Evolutionary conservation across 2,329 filamentous ascomycete species (phyloP), one percentile per base, ranked within the genome.

Genomic region (Fusarium sublunatum): DNA sequence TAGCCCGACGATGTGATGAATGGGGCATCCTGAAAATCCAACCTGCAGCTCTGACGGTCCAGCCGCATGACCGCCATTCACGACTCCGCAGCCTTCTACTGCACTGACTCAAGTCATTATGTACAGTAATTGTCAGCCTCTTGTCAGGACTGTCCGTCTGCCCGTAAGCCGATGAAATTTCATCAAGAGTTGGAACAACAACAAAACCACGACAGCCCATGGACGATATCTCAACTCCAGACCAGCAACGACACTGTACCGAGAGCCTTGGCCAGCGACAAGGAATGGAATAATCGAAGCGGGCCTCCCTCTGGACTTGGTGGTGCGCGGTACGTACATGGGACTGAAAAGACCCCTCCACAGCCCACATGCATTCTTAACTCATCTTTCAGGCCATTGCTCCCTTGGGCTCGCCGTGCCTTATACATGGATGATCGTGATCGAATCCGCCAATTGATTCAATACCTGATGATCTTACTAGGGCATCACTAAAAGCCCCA

Each of bases 1-100:
- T 70, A 70, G 68, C 36, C 56, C 31, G 53, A 52, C 65, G 60
- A 67, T 63, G 66, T 58, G 51, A 58, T 70, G 62, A 65, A 34
- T 6, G 59, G 62, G 67, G 31, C 57, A 63, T 58, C 47, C 57
- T 63, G 52, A 52, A 58, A 69, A 66, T 55, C 61, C 67, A 53
- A 53, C 58, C 48, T 62, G 61, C 53, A 68, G 55, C 51, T 64
- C 29, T 52, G 59, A 36, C 34, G 41, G 61, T 53, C 61, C 56
- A 61, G 47, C 61, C 54, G 53, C 61, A 65, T 62, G 61, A 61
- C 61, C 61, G 44, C 55, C 61, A 58, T 53, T 59, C 32, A 29
- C 51, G 57, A 52, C 53, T 46, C 43, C 50, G 51, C 46, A 57
- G 39, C 46, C 43, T 45, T 42, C 44, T 41, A 39, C 19, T 34